Evolutionary conservation across 2,329 filamentous ascomycete genomes (phyloP).

Genomic region (Hysterium pulicare): DNA sequence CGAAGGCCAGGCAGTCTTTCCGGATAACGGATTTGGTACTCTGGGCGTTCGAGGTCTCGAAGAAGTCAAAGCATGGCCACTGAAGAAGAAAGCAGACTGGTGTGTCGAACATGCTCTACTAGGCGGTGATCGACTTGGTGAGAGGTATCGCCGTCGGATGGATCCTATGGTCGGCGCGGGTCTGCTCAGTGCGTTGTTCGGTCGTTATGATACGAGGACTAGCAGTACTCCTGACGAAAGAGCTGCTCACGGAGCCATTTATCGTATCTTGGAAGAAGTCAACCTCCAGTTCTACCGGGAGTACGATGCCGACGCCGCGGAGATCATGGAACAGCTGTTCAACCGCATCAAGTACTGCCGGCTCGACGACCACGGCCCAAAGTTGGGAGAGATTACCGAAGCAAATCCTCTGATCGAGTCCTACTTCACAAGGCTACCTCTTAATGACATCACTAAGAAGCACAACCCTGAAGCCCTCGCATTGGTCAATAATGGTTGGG

Average conservation of each 20-base stretch:
- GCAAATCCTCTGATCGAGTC: slow-evolving; percentile 82
- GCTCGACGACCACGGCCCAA: slow-evolving; percentile 87
- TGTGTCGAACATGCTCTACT: slow-evolving; percentile 66
- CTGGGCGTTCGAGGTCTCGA: slow-evolving; percentile 50
- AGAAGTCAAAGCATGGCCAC: slow-evolving; percentile 51
- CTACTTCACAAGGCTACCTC: slow-evolving; percentile 87
- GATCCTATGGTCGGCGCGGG: slow-evolving; percentile 69
- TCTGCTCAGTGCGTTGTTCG: slow-evolving; percentile 65
- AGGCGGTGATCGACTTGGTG: slow-evolving; percentile 71
- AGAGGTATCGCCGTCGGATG: slow-evolving; percentile 70
- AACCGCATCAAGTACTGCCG: slow-evolving; percentile 94
- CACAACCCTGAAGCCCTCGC: slow-evolving; percentile 74
- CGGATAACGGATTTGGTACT: slow-evolving; percentile 51
- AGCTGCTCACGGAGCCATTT: slow-evolving; percentile 52
- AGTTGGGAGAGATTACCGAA: slow-evolving; percentile 72
- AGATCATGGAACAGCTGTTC: slow-evolving; percentile 86
- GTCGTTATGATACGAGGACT: slow-evolving; percentile 58
- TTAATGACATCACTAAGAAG: slow-evolving; percentile 72
- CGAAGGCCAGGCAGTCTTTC: slow-evolving; percentile 54
- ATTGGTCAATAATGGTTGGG: slow-evolving; percentile 95
- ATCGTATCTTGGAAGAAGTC: slow-evolving; percentile 70
- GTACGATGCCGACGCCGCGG: slow-evolving; percentile 78
- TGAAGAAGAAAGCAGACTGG: slow-evolving; percentile 61
- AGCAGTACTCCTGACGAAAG: slow-evolving; percentile 50
- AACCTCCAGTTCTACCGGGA: slow-evolving; percentile 90